A percentile compares a stretch with the other conserved stretches of the same genome.
Evolutionary conservation across 495 filamentous ascomycete species (phyloP).

Genomic region (Astrothelium macrocarpum): DNA sequence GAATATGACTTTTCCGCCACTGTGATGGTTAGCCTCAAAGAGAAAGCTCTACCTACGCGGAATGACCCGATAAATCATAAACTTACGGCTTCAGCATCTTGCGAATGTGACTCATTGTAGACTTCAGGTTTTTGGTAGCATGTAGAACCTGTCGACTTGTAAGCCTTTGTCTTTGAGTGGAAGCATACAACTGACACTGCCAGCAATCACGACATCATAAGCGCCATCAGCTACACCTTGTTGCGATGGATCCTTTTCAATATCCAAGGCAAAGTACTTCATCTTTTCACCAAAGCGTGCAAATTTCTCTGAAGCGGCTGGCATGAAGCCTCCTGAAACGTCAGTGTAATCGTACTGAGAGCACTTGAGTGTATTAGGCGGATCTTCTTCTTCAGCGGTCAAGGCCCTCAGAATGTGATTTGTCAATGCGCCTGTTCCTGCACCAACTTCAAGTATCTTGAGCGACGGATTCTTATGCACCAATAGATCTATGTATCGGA

Average conservation of each 20-base stretch:
- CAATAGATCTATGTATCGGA: not conserved
- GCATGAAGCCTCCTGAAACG: conserved; percentile 15
- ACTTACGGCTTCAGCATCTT: conserved; percentile 17
- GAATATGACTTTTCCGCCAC: conserved; percentile 1
- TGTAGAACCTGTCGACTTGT: conserved; percentile 16
- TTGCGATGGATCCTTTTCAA: conserved; percentile 17
- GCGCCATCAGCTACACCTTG: conserved; percentile 15
- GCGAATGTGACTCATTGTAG: conserved; percentile 11
- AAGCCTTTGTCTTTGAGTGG: not conserved
- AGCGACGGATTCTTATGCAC: conserved; percentile 16
- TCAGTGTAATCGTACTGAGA: conserved; percentile 18
- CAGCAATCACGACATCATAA: conserved; percentile 20
- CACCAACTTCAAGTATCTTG: conserved; percentile 23
- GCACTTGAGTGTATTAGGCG: not conserved
- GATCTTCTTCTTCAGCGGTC: not conserved
- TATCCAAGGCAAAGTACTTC: conserved; percentile 16
- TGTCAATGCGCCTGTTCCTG: conserved; percentile 18
- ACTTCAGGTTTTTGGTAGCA: conserved; percentile 11
- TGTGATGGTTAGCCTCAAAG: not conserved
- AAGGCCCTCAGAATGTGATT: conserved; percentile 6
- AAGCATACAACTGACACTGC: not conserved
- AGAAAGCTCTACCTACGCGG: not conserved
- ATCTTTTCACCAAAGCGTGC: conserved; percentile 7
- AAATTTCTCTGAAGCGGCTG: conserved; percentile 14
- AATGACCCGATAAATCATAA: not conserved